Percentiles rank a stretch among this genome's conserved stretches.
phyloP scores from a whole-genome alignment of 129 eudicot species.

The Pittosporum tobira region DNA sequence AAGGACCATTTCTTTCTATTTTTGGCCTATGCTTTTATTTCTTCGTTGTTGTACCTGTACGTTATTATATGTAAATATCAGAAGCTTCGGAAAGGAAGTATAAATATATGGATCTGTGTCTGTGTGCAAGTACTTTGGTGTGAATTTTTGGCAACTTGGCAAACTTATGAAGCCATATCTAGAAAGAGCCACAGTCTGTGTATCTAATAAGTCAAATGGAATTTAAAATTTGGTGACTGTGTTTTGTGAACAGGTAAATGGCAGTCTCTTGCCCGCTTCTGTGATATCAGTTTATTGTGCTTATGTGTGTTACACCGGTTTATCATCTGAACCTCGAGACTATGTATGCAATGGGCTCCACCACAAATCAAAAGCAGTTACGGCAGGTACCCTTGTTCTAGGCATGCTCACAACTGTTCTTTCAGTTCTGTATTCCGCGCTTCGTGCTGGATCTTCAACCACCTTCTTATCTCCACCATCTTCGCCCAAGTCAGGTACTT shows the following conservation, averaged over 20 bases:
- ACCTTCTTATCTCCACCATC: conserved; percentile 93
- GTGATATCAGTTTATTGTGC: conserved; percentile 94
- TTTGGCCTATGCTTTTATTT: background rate
- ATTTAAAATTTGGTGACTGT: background rate
- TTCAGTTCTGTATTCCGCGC: conserved; percentile 86
- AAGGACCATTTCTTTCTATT: conserved; percentile 6
- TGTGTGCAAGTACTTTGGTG: background rate
- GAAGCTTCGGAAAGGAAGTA: background rate
- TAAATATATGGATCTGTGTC: background rate
- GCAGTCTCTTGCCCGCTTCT: conserved; percentile 90
- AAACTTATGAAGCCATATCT: background rate
- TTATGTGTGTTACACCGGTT: conserved; percentile 87
- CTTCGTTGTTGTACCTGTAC: background rate
- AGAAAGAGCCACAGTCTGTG: background rate
- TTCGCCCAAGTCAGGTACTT: conserved; percentile 85
- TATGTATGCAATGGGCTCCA: conserved; percentile 89
- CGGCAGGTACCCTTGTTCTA: conserved; percentile 76
- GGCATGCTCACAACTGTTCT: conserved; percentile 97
- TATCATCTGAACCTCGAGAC: conserved; percentile 78
- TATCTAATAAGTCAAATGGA: background rate
- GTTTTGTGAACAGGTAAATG: conserved; percentile 62
- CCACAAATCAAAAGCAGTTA: conserved; percentile 61
- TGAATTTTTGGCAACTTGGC: background rate
- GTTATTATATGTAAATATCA: background rate
- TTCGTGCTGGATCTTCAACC: conserved; percentile 94